Evolutionary conservation across 1,139 yeast species (phyloP), one percentile per base, ranked within the genome.

Genomic region (Hansenula lynferdii): DNA sequence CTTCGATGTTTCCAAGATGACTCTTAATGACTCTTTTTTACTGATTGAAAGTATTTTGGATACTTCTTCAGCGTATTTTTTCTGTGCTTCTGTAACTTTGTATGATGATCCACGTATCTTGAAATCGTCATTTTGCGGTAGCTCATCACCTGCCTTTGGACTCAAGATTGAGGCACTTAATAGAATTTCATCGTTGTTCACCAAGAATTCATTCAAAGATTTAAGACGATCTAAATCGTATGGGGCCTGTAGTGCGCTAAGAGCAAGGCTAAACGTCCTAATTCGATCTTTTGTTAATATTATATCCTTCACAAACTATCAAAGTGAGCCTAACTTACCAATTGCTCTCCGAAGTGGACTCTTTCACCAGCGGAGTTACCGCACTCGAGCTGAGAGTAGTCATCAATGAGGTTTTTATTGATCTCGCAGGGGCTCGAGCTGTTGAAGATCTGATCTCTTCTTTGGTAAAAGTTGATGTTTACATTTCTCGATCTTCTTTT

Each of bases 181-280:
- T 8, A 69, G 43, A 2, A 68, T 45, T 0, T 41, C 35, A 21
- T 41, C 56, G 45, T 74, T 72, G 28, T 62, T 43, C 22, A 64
- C 42, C 31, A 77, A 54, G 48, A 72, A 77, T 43, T 62, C 69
- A 43, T 71, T 75, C 44, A 76, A 54, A 1, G 74, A 68, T 35
- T 66, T 68, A 34, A 62, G 42, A 12, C 51, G 39, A n/a, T 42
- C 25, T 6, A 34, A 11, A 4, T 50, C 48, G 12, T 39, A 40
- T 2, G 50, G 41, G 1, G 21, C 36, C 26, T 36, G 34, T 16
- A 53, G 40, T 1, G 42, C 42, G 22, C 38, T 42, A 25, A 51
- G 41, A 11, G 53, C 56, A 22, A 45, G 44, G 34, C 49, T 54
- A 33, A 52, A 52, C 2, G 56, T 41, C 57, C 56, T 47, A 24